Conservation (phyloP, 441 rosid genomes). For the Gossypium schwendimanii region DNA sequence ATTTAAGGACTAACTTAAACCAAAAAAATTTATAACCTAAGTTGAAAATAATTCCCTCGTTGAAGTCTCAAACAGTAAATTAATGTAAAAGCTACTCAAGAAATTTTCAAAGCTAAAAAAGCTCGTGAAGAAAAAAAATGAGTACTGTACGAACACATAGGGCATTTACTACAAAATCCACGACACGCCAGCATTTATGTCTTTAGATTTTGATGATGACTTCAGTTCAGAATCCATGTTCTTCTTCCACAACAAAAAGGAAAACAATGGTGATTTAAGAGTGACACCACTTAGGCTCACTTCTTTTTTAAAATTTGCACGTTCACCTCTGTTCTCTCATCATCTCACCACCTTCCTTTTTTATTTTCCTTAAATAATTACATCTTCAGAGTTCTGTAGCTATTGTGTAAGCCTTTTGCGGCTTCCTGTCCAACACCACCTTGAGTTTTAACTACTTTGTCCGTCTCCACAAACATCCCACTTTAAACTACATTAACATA, state of each 20-base stretch:
- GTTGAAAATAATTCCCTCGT: no score
- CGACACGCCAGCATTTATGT: constrained; percentile 68
- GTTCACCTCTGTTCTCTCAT: constrained; percentile 2
- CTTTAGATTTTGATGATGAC: constrained; percentile 52
- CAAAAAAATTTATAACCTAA: no score
- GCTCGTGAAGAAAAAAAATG: constrained; percentile 8
- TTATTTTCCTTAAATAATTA: neutral
- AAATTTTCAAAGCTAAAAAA: neutral
- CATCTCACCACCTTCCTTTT: neutral
- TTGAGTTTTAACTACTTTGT: neutral
- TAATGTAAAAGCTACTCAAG: no score
- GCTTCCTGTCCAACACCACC: neutral
- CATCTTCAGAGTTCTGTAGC: neutral
- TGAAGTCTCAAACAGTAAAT: no score
- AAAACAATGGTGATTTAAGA: constrained; percentile 18
- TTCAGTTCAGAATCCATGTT: constrained; percentile 52
- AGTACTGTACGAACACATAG: constrained; percentile 39
- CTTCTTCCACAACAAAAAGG: constrained; percentile 33
- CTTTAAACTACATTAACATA: no score
- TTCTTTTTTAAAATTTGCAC: constrained; percentile 8
- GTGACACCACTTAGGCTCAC: constrained; percentile 15
- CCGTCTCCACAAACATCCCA: neutral
- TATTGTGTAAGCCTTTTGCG: neutral
- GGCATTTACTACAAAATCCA: constrained; percentile 39
- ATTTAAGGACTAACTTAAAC: no score